These are phyloP conservation scores for Acacia pycnantha DNA, from an alignment of 331 rosid genomes.

Conservation along the genomic window DNA sequence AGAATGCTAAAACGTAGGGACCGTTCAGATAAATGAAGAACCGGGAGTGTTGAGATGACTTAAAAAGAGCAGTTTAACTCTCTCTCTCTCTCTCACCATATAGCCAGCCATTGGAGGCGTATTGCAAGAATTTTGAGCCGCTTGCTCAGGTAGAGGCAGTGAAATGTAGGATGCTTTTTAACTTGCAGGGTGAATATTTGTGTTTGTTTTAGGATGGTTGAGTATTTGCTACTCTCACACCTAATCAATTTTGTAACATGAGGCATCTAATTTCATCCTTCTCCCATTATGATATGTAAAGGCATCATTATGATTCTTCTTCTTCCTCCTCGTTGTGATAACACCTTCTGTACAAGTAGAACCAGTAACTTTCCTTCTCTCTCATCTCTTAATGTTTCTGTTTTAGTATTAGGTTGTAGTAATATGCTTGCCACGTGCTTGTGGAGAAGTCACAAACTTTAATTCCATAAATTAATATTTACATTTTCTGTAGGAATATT, in stretches of 20 bases:
- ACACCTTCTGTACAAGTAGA: conserved; percentile 2
- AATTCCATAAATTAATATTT: not conserved
- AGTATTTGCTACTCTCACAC: conserved; percentile 38
- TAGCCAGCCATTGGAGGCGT: conserved; percentile 33
- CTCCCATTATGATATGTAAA: conserved; percentile 31
- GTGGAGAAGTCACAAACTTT: not conserved
- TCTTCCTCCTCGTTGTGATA: not conserved
- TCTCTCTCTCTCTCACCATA: not conserved
- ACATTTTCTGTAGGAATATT: not conserved
- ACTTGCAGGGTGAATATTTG: conserved; percentile 38
- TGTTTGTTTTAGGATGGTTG: conserved; percentile 46
- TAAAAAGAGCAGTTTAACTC: conserved; percentile 20
- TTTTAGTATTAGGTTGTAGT: not conserved
- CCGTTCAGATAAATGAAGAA: conserved; percentile 27
- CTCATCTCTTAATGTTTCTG: not conserved
- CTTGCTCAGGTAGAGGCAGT: conserved; percentile 27
- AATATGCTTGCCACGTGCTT: not conserved
- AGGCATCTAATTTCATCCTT: conserved; percentile 42
- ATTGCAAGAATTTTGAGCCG: conserved; percentile 40
- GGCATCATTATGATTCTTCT: not conserved
- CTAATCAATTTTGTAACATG: conserved; percentile 78
- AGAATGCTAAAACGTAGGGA: conserved; percentile 50
- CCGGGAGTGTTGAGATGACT: conserved; percentile 24
- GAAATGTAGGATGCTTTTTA: conserved; percentile 37
- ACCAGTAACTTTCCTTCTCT: not conserved